Percentiles rank a stretch among this genome's conserved stretches.
Conservation (phyloP, 2,329 filamentous ascomycete species). For the Aspergillus sp. region DNA sequence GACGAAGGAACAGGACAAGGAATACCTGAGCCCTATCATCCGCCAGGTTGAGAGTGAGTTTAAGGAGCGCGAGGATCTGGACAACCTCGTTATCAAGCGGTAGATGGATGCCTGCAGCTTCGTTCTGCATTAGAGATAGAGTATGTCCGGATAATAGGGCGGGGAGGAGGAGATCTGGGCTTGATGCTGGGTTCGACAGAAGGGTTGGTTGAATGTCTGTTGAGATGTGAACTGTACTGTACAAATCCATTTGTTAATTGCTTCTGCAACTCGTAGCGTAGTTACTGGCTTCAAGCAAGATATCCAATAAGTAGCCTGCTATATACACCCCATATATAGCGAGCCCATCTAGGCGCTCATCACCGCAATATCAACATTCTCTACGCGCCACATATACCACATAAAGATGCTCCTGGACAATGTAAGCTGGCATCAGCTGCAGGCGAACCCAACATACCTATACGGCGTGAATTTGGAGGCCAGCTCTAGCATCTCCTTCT, state of each 20-base stretch:
- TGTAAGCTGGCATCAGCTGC: background rate
- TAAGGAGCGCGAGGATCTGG: conserved; percentile 59
- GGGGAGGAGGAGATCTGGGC: background rate
- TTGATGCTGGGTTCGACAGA: background rate
- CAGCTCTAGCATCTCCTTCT: conserved; percentile 80
- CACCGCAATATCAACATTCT: conserved; percentile 61
- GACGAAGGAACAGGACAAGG: conserved; percentile 45
- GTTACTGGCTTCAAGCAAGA: no score
- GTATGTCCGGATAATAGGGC: no score
- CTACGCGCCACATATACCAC: conserved; percentile 96
- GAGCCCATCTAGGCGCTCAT: conserved; percentile 20
- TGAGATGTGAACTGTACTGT: conserved; percentile 29
- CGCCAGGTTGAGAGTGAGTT: conserved; percentile 58
- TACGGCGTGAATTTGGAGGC: conserved; percentile 76
- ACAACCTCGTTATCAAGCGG: conserved; percentile 53
- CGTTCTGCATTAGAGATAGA: no score
- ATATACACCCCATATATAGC: no score
- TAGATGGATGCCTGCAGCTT: no score
- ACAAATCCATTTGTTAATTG: conserved; percentile 30
- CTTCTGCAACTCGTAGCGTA: no score
- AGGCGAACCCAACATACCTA: conserved; percentile 38
- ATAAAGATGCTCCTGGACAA: conserved; percentile 68
- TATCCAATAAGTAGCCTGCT: background rate
- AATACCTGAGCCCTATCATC: conserved; percentile 60
- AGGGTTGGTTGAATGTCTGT: background rate